A percentile compares a stretch with the other conserved stretches of the same genome.
These are phyloP conservation scores for Trametes cingulata DNA, from an alignment of 768 basidiomycete genomes.

Conservation along the genomic window DNA sequence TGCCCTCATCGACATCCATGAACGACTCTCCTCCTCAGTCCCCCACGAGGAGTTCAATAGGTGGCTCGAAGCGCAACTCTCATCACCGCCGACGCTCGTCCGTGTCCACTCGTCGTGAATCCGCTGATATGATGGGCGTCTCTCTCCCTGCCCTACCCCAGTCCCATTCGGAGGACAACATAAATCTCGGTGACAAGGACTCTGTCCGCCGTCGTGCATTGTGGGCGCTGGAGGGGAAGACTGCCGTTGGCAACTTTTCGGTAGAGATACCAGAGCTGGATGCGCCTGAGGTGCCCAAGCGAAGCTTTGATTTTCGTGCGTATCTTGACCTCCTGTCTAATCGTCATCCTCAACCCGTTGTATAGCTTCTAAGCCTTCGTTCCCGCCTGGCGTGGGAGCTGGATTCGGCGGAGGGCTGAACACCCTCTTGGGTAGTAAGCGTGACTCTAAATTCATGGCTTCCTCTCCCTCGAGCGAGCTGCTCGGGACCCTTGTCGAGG, in stretches of 20 bases:
- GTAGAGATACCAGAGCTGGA: constrained; percentile 84
- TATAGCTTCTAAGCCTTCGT: constrained; percentile 62
- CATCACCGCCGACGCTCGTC: constrained; percentile 86
- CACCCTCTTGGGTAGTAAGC: constrained; percentile 55
- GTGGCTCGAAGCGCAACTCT: constrained; percentile 60
- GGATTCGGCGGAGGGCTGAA: constrained; percentile 43
- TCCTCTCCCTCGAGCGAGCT: constrained; percentile 73
- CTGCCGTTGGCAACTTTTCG: constrained; percentile 59
- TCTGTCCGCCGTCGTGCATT: constrained; percentile 82
- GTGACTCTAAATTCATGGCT: constrained; percentile 73
- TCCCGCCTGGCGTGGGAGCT: constrained; percentile 49
- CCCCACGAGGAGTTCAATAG: constrained; percentile 28
- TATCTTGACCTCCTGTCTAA: constrained; percentile 26
- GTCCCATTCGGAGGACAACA: constrained; percentile 62
- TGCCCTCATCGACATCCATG: constrained; percentile 37
- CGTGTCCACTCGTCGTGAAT: constrained; percentile 87
- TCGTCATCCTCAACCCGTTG: constrained; percentile 43
- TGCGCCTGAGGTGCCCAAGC: constrained; percentile 55
- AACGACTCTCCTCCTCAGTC: constrained; percentile 41
- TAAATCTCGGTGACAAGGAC: constrained; percentile 71
- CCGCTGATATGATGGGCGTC: constrained; percentile 88
- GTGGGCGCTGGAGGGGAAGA: constrained; percentile 85
- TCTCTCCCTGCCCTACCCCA: constrained; percentile 63
- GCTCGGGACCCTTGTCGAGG: constrained; percentile 77
- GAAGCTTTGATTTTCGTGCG: constrained; percentile 69